Evolutionary conservation across 768 basidiomycete species (phyloP).

Genomic region (Trichaptum fuscoviolaceum): DNA sequence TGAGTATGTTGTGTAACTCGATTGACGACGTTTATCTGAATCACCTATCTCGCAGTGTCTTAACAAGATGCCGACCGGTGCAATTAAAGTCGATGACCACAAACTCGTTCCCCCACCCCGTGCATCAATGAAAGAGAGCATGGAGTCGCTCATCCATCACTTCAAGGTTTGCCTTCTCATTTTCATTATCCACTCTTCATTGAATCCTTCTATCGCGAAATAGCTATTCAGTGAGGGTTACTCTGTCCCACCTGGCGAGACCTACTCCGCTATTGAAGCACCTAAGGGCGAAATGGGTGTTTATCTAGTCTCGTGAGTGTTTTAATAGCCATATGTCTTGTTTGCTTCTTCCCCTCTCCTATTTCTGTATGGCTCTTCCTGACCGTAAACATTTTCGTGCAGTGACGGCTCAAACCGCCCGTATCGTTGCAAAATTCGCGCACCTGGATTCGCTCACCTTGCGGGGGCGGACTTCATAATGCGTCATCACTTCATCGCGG

Average conservation of each 20-base stretch:
- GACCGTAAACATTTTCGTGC: neutral
- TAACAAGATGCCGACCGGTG: constrained; percentile 95
- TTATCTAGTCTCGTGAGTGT: constrained; percentile 86
- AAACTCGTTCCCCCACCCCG: constrained; percentile 96
- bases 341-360: neutral
- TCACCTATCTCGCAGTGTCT: constrained; percentile 53
- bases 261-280: constrained; percentile 95
- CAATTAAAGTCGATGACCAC: constrained; percentile 92
- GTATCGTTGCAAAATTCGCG: constrained; percentile 95
- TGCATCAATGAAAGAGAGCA: constrained; percentile 98
- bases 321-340: neutral
- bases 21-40: neutral
- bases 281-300: constrained; percentile 99
- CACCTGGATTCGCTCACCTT: constrained; percentile 93
- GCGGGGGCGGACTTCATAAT: constrained; percentile 98
- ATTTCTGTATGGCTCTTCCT: neutral
- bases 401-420: constrained; percentile 95
- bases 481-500: constrained; percentile 90
- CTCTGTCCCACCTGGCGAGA: constrained; percentile 93
- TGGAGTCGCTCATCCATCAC: constrained; percentile 97
- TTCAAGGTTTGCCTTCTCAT: constrained; percentile 63
- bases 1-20: constrained; percentile 11
- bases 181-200: neutral
- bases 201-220: neutral
- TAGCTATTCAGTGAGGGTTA: constrained; percentile 96